Conservation (phyloP, 1,284 basidiomycete genomes). For the Boletus calvinii region DNA sequence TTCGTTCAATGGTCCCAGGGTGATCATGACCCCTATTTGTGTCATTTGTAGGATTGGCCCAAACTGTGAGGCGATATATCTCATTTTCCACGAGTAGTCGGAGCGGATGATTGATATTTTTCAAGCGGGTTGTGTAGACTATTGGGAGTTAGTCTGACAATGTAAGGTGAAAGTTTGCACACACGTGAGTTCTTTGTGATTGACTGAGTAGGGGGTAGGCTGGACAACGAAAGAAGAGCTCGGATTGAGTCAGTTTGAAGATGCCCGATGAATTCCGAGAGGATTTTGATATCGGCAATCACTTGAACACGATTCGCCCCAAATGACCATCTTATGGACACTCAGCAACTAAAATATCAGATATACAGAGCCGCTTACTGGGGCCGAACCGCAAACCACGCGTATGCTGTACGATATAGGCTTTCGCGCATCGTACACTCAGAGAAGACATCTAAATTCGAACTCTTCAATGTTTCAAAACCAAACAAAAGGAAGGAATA, state of each 20-base stretch:
- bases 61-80: constrained; percentile 81
- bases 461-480: constrained; percentile 89
- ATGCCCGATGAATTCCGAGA: constrained; percentile 81
- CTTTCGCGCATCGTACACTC: constrained; percentile 78
- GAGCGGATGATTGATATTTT: constrained; percentile 69
- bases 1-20: constrained; percentile 53
- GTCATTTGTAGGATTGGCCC: constrained; percentile 88
- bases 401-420: constrained; percentile 79
- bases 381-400: constrained; percentile 90
- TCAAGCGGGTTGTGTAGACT: constrained; percentile 62
- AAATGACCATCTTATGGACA: constrained; percentile 78
- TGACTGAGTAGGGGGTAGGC: constrained; percentile 56
- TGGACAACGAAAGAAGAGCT: constrained; percentile 67
- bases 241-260: constrained; percentile 75
- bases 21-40: constrained; percentile 65
- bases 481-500: constrained; percentile 92
- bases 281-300: constrained; percentile 82
- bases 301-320: constrained; percentile 91
- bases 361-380: constrained; percentile 55
- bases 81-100: constrained; percentile 90
- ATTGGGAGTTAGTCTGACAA: constrained; percentile 12
- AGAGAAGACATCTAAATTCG: constrained; percentile 80
- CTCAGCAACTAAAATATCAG: neutral
- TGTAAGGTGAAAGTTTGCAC: constrained; percentile 22
- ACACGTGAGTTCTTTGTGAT: constrained; percentile 46